Evolutionary conservation across 2,329 filamentous ascomycete genomes (phyloP), one percentile per base, ranked within the genome.

Genomic region (Clarireedia paspali): DNA sequence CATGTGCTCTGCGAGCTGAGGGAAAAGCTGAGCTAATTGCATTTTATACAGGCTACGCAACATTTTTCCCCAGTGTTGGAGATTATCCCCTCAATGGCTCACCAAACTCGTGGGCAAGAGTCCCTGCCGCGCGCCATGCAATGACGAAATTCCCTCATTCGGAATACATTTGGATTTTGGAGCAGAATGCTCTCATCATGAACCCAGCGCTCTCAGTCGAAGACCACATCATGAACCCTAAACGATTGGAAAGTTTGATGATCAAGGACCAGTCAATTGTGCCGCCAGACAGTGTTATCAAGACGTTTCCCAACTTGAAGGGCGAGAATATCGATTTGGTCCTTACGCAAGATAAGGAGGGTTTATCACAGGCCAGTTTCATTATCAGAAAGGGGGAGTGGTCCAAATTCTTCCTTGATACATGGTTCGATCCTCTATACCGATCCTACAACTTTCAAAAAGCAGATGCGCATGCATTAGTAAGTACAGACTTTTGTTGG

Each of bases 371-470:
- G 15, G 83, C 83, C 10, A 96, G 89, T 71, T 87, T 96, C 60
- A 75, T 97, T 14, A 70, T 99, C 12, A 80, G 84, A 60, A 89
- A 87, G 59, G 90, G 91, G 23, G 89, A 94, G 55, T 99, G 92
- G 89, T 88, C 89, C 46, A 88, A 87, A 67, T 99, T 88, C 75
- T 89, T 99, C 68, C 73, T 97, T 17, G 94, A 99, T 70, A 87
- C 89, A 1, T 99, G 94, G 94, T 95, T 94, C 68, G 91, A 97
- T 70, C 94, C 94, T 48, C 75, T 97, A 45, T 99, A 95, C 73
- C 81, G 92, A 61, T 88, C 80, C 63, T 99, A 99, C 74, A 95
- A 96, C 69, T 99, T 99, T 68, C 89, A 95, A 68, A 96, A 95
- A 70, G 91, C 90, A 0, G 94, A 99, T 72, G 82, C 79, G 24